Base-by-base conservation (phyloP, 495 filamentous ascomycete genomes). In the Aspergillus conjunctus region DNA sequence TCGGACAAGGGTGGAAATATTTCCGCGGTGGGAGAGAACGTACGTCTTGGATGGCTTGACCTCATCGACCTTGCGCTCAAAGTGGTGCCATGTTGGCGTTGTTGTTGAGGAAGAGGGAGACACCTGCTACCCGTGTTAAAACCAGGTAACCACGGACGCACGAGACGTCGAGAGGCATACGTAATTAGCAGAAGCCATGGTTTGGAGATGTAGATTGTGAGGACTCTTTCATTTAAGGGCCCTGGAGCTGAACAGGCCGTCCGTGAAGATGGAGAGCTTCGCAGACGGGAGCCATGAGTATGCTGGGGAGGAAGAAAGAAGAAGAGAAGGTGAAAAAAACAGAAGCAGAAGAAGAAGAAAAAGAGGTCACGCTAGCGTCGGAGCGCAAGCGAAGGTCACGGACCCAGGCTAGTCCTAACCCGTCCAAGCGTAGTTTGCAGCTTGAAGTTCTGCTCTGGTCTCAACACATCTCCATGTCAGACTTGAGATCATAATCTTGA, bases 1-100 rank as follows among this genome's bases (percentile, higher is more conserved):
- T 21, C 20, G 5, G 6, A 22, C 10, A 17, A 21, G 17, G 1
- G 17, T 20, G 17, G 20, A 21, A 52, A 49, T 21, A 54, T 48
- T 44, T 56, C 56, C 65, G 44, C 61, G 41, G 37, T 46, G 52
- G 22, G 34, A 55, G 32, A 12, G 18, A 33, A 80, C 90, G 79
- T 88, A 98, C 94, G 86, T 89, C 76, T 97, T 97, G 43, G 89
- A 90, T 20, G 91, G 83, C 70, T 91, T 93, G 60, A 93, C 85
- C 62, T 95, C 92, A 51, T 95, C 89, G 22, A 92, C 85, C 65
- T 88, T 90, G 73, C 83, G 79, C 66, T 93, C 89, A 76, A 96
- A 97, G 54, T 72, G 65, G 65, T 88, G 87, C 77, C 83, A 84
- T 70, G 80, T 77, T 52, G 88, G 87, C 71, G 83, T 88, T 33